Evolutionary conservation across 148 eudicot genomes (phyloP).

Genomic region (Selenicereus undatus): DNA sequence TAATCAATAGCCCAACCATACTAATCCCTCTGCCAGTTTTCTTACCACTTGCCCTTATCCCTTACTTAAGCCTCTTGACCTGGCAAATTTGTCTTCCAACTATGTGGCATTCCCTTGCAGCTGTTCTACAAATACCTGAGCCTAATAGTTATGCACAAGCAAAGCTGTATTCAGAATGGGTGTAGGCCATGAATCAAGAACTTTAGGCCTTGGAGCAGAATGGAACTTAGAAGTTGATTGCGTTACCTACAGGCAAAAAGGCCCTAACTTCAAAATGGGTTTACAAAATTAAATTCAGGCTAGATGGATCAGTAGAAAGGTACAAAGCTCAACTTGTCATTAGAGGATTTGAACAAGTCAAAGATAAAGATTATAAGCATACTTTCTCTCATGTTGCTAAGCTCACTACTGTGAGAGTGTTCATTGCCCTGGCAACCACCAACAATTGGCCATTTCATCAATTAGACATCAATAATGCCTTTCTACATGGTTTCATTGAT

Average conservation of each 20-base stretch:
- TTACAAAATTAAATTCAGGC: not conserved
- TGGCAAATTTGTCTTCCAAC: too few relatives aligned
- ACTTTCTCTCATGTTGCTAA: not conserved
- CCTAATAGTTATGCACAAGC: not conserved
- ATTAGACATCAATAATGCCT: too few relatives aligned
- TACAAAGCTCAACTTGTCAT: not conserved
- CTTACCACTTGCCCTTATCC: too few relatives aligned
- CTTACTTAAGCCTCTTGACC: too few relatives aligned
- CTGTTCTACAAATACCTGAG: not conserved
- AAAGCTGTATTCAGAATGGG: not conserved
- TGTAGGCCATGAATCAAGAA: not conserved
- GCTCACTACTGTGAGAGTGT: too few relatives aligned
- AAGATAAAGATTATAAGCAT: not conserved
- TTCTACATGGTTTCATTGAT: too few relatives aligned
- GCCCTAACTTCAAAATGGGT: not conserved
- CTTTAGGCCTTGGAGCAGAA: not conserved
- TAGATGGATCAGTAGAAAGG: not conserved
- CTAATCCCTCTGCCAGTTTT: too few relatives aligned
- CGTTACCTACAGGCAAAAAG: not conserved
- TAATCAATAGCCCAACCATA: too few relatives aligned
- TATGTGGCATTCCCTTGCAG: not conserved
- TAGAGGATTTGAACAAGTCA: not conserved
- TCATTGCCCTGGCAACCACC: too few relatives aligned
- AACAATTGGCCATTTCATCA: too few relatives aligned
- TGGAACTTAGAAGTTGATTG: not conserved